Evolutionary conservation across 208 protist species (phyloP), one percentile per base, ranked within the genome.

Genomic region (Trypanosoma mega): DNA sequence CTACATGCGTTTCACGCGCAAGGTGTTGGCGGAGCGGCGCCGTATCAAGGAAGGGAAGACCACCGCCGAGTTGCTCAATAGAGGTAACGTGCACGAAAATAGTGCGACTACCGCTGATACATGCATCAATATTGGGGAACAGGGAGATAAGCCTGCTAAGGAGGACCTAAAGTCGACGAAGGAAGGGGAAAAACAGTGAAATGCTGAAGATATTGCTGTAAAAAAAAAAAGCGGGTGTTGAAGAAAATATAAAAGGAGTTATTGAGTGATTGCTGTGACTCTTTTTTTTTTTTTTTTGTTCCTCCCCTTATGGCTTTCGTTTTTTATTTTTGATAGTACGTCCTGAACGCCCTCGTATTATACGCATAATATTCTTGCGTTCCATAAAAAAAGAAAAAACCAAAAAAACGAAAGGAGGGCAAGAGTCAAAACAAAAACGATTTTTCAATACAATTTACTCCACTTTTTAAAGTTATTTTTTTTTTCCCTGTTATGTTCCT

Each of bases 1-100:
- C 18, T 92, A 92, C 46, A 59, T 60, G 14, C 26, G 41, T 41
- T 83, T 75, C 62, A 62, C 46, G 14, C 57, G 27, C 14, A 33
- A 33, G 16, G 73, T 76, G 37, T 53, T 89, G 39, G 72, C 39
- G 0, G 82, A 89, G 68, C 77, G 78, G 16, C 51, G 33, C 14
- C 57, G 67, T 24, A 12, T 83, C 1, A 41, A 72, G 41, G 63
- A 68, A 43, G 48, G n/a, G n/a, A n/a, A n/a, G n/a, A n/a, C n/a
- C n/a, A n/a, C n/a, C n/a, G n/a, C n/a, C n/a, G n/a, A n/a, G n/a
- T n/a, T n/a, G n/a, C n/a, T n/a, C n/a, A n/a, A n/a, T n/a, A n/a
- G n/a, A n/a, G n/a, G n/a, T n/a, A n/a, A n/a, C n/a, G n/a, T n/a
- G n/a, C n/a, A n/a, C n/a, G n/a, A n/a, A n/a, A n/a, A n/a, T n/a